Evolutionary conservation across 1,139 yeast species (phyloP).

Genomic region (Taphrina pruni): DNA sequence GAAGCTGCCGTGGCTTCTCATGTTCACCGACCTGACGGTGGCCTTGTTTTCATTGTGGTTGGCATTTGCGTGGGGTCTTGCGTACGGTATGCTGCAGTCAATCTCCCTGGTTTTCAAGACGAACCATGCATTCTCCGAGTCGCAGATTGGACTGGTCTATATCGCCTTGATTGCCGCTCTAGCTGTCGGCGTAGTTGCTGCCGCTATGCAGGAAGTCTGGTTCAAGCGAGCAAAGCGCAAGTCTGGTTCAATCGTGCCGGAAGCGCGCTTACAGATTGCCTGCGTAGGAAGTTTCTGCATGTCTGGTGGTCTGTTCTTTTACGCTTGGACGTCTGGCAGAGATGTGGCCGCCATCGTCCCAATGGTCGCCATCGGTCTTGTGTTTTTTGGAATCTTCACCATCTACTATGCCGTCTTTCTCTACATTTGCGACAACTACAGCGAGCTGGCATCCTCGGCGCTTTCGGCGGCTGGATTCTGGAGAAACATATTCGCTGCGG

Average conservation of each 20-base stretch:
- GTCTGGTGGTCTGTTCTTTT: constrained; percentile 68
- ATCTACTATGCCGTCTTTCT: constrained; percentile 32
- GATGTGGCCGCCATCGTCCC: constrained; percentile 30
- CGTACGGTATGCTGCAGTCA: constrained; percentile 69
- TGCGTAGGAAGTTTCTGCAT: constrained; percentile 74
- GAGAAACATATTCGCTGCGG: constrained; percentile 74
- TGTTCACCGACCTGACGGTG: constrained; percentile 32
- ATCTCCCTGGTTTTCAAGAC: constrained; percentile 68
- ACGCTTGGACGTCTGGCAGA: constrained; percentile 65
- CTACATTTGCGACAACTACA: constrained; percentile 81
- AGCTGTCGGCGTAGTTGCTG: constrained; percentile 58
- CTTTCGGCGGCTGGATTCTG: constrained; percentile 85
- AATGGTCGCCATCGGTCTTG: constrained; percentile 30
- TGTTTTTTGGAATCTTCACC: constrained; percentile 36
- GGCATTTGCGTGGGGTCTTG: constrained; percentile 60
- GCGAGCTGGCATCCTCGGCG: constrained; percentile 84
- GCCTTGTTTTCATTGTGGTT: constrained; percentile 52
- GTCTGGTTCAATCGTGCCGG: constrained; percentile 72
- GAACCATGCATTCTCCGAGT: constrained; percentile 72
- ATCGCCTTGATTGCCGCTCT: constrained; percentile 67
- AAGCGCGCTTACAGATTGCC: constrained; percentile 77
- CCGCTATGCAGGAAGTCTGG: constrained; percentile 42
- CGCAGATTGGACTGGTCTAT: constrained; percentile 62
- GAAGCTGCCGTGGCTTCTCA: constrained; percentile 21
- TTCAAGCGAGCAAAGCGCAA: constrained; percentile 51